Evolutionary conservation across 352 stramenopile species (phyloP), one percentile per base, ranked within the genome.

Genomic region (Aphanomyces stellatus): DNA sequence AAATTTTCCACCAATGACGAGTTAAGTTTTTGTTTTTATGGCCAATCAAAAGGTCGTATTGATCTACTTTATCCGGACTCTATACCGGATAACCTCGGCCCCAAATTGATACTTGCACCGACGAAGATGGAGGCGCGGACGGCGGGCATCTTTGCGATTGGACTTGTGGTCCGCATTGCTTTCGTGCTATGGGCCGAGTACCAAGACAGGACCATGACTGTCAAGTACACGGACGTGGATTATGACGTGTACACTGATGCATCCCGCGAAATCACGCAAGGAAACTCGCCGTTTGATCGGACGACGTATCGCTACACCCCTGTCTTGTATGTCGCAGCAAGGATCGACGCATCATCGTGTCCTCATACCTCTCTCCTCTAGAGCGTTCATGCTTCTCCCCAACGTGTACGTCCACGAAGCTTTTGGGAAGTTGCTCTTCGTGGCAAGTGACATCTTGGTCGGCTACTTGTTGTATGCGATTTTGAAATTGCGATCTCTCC

Each of bases 221-320:
- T 96, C 62, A 96, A 96, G 66, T 99, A 99, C 75, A 99, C 97
- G 17, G 97, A 99, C 68, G 91, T 99, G 40, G 97, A 99, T 79
- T 99, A 99, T 77, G 82, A 98, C 49, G 97, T 99, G 24, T 99
- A 99, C 80, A 96, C 88, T 27, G 97, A 99, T 78, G 97, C 95
- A 4, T 96, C 97, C 19, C 74, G 81, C 24, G 86, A 98, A 69
- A 77, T 99, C 41, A 79, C 82, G 22, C 56, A 79, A 11, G 88
- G 88, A 37, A 72, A 88, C 71, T 97, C 89, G 51, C 96, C 97
- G 0, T 99, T 98, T 70, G 85, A 96, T 57, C 88, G 97, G 66
- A 96, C 96, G 30, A 99, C 97, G 5, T 99, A 99, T 82, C 95
- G 97, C 62, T 99, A 99, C 78, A 98, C 97, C 13, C 97, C 97